Evolutionary conservation across 192 early-diverging fungal genomes (phyloP).

Genomic region (Physocladia obscura): DNA sequence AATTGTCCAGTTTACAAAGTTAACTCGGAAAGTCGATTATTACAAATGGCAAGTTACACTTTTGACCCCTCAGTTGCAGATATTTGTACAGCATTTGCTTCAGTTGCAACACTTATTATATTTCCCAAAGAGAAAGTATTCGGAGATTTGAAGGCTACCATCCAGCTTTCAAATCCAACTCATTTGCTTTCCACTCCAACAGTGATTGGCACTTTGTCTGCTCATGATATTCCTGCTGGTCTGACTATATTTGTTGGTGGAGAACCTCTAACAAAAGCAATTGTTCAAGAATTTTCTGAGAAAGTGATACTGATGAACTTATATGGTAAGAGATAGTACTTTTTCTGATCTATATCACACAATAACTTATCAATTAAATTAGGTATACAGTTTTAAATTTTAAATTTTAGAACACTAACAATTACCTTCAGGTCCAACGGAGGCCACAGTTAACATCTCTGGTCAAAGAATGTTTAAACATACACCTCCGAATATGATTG

Average conservation of each 20-base stretch:
- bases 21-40: no score
- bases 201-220: neutral
- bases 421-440: no score
- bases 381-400: no score
- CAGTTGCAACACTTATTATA: slow-evolving; percentile 11
- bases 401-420: no score
- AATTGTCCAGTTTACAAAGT: no score
- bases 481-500: neutral
- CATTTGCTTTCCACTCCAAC: slow-evolving; percentile 2
- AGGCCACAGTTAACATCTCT: no score
- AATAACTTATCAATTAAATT: no score
- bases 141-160: slow-evolving; percentile 3
- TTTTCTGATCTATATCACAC: no score
- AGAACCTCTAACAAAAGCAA: neutral
- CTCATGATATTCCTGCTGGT: slow-evolving; percentile 11
- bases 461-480: no score
- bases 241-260: slow-evolving; percentile 30
- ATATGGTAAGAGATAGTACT: neutral
- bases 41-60: no score
- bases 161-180: slow-evolving; percentile 5
- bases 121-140: neutral
- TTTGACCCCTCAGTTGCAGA: slow-evolving; percentile 17
- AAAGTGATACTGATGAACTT: neutral
- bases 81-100: slow-evolving; percentile 9
- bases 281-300: neutral